These are phyloP conservation scores for Symmetrospora coprosmae DNA, from an alignment of 768 basidiomycete species.

Conservation along the genomic window DNA sequence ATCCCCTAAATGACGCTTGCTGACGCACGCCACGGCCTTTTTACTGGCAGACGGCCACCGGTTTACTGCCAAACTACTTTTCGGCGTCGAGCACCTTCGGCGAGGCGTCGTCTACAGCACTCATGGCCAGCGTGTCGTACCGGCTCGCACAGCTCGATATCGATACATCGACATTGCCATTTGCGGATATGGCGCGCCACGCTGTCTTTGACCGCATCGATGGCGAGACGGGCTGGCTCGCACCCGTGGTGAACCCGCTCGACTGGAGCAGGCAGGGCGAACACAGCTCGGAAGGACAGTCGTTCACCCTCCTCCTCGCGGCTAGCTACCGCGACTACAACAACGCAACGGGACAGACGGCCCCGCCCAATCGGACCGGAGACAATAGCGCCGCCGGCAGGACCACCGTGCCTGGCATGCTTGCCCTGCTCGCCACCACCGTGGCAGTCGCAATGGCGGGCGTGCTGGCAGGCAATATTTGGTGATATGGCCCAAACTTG, in stretches of 20 bases:
- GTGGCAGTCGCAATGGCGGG: no score
- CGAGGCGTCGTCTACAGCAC: conserved; percentile 58
- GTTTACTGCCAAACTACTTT: conserved; percentile 56
- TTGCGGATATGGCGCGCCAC: conserved; percentile 35
- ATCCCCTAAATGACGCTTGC: neutral
- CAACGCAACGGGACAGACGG: conserved; percentile 9
- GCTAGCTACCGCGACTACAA: conserved; percentile 43
- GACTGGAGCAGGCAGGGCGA: neutral
- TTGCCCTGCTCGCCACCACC: no score
- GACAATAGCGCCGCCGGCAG: no score
- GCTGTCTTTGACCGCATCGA: conserved; percentile 30
- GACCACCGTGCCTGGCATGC: no score
- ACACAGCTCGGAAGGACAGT: conserved; percentile 59
- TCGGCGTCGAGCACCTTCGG: conserved; percentile 47
- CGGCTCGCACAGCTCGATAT: conserved; percentile 46
- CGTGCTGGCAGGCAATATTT: no score
- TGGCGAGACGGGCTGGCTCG: neutral
- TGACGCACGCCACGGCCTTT: neutral
- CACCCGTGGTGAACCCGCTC: conserved; percentile 23
- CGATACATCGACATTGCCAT: conserved; percentile 18
- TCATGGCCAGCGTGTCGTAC: conserved; percentile 64
- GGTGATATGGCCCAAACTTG: no score
- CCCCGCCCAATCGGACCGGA: no score
- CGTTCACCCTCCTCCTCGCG: conserved; percentile 61
- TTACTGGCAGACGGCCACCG: conserved; percentile 17